These are phyloP conservation scores for Leonotis leonurus DNA, from an alignment of 257 asterid genomes.

Conservation along the genomic window DNA sequence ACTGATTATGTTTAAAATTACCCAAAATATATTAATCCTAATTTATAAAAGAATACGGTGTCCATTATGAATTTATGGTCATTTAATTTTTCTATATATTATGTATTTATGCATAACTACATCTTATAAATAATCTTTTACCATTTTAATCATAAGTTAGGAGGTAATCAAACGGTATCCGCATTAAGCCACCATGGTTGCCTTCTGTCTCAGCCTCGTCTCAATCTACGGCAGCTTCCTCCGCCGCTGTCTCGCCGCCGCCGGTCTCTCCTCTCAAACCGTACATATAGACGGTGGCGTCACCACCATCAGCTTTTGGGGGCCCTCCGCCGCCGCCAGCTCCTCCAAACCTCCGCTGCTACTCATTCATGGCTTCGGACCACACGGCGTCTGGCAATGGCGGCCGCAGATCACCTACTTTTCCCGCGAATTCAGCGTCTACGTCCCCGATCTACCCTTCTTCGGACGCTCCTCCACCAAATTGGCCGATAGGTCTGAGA, in stretches of 20 bases:
- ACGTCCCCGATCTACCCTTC: conserved; percentile 64
- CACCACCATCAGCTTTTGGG: conserved; percentile 64
- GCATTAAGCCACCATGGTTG: conserved; percentile 15
- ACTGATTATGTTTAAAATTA: no score
- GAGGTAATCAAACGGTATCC: no score
- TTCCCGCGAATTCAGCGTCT: conserved; percentile 42
- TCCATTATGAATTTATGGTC: no score
- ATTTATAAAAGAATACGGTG: no score
- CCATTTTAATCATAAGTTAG: no score
- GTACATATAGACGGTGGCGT: conserved; percentile 42
- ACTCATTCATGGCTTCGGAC: conserved; percentile 84
- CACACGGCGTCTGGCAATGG: conserved; percentile 85
- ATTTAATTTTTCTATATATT: no score
- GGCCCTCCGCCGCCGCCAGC: conserved; percentile 35
- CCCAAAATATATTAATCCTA: no score
- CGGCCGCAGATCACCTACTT: conserved; percentile 47
- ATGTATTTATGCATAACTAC: no score
- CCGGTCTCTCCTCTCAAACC: conserved; percentile 63
- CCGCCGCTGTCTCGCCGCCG: conserved; percentile 47
- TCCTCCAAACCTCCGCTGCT: conserved; percentile 45
- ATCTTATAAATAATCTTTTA: no score
- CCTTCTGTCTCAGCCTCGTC: conserved; percentile 57
- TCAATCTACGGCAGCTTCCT: conserved; percentile 55
- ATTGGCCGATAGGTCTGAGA: conserved; percentile 52
- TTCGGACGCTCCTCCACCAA: conserved; percentile 59